Evolutionary conservation across 2,329 filamentous ascomycete species (phyloP), one percentile per base, ranked within the genome.

Genomic region (Pseudogymnoascus sp.): DNA sequence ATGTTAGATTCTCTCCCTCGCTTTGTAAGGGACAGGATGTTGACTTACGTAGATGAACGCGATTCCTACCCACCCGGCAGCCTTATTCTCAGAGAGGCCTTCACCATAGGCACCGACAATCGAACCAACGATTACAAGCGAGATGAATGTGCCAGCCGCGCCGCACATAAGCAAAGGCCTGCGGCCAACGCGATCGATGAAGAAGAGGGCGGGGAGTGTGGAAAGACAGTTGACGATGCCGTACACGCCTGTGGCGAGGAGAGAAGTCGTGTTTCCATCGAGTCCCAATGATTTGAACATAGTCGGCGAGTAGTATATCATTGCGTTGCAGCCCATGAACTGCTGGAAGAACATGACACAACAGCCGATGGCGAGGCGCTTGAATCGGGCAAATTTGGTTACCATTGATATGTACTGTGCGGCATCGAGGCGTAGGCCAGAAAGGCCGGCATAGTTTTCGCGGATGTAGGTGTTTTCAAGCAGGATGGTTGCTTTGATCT

Each of bases 211-310:
- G 0, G 77, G 76, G 0, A 78, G 61, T 0, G 76, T 77, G 12
- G 71, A 72, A 18, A 85, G 69, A 45, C 78, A 80, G 74, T 83
- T 83, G 5, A 82, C 78, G 31, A 85, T 80, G 14, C 83, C 83
- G 18, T 81, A 80, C 0, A 86, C 82, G 5, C 83, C 83, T 1
- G 83, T 85, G 0, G 83, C 83, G 11, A 85, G 73, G 0, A 86
- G 75, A 0, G 76, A 78, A 2, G 72, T 76, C 45, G 79, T 78
- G 63, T 76, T 79, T 1, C 72, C 72, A 1, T 71, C 73, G 11
- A 81, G 67, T 4, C 79, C 79, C 0, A 81, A 67, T 18, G 75
- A 72, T 0, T 71, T 65, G 66, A 82, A 82, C 58, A 82, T 80
- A 1, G 74, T 72, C 0, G 80, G 78, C 0, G 80, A 79, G 64